Base-by-base conservation (phyloP, 257 asterid species). In the Solanum appendiculatum region DNA sequence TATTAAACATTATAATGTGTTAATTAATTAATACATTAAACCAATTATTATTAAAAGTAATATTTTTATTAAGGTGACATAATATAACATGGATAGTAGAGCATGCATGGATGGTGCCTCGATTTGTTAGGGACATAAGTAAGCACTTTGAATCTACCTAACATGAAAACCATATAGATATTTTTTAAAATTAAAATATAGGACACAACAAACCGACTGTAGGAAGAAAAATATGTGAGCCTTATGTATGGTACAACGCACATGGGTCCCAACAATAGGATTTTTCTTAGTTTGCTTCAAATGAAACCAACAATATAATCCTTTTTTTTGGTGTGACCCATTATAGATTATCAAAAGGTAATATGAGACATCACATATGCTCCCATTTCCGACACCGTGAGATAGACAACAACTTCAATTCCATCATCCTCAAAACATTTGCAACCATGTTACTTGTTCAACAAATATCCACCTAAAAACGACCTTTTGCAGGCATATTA, bases 231-330 rank as follows among this genome's bases (percentile, higher is more conserved):
- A 63, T 34, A 86, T 15, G 58, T 23, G 13, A 77, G 63, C 18
- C 34, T 83, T 86, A 39, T 29, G 77, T 25, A 44, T 27, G 81
- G 42, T 66, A 20, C 68, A 64, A 39, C 7, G 83, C 90, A 88
- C 90, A 88, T 88, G 88, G 74, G 51, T 56, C 87, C 77, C 86
- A 54, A n/a, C n/a, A n/a, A n/a, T n/a, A n/a, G n/a, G n/a, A n/a
- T n/a, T n/a, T n/a, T n/a, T n/a, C n/a, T n/a, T n/a, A n/a, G 11
- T 80, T 78, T 80, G 66, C 66, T 80, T 80, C 39, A 46, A 29
- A 18, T 80, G 27, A 18, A 46, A 20, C 85, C 27, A 80, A 80
- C 85, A 29, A 14, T 69, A 12, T 29, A 23, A 29, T 44, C 27
- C 63, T 44, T 80, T 29, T 80, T 29, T 21, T 44, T 25, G 64